Evolutionary conservation across 495 filamentous ascomycete species (phyloP).

Genomic region (Rusavskia elegans): DNA sequence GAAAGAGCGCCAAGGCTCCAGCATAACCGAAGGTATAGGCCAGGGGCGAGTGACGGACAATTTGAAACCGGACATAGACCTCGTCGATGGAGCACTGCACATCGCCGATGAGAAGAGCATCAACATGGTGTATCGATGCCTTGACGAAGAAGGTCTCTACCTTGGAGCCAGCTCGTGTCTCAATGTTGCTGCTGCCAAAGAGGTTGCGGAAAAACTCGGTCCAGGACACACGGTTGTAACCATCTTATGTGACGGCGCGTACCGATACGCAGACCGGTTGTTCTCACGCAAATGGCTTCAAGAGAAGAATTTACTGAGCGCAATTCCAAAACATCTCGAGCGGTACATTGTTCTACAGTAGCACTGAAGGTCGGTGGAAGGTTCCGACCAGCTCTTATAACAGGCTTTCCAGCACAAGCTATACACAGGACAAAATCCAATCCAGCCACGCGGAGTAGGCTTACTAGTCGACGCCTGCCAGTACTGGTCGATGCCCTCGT

Average conservation of each 20-base stretch:
- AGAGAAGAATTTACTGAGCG: constrained; percentile 62
- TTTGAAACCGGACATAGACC: constrained; percentile 63
- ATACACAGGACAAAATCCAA: no score
- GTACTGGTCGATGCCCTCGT: no score
- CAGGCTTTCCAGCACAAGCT: no score
- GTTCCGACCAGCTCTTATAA: no score
- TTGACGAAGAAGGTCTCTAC: constrained; percentile 94
- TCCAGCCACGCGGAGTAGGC: no score
- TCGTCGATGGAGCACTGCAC: constrained; percentile 73
- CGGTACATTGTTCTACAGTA: constrained; percentile 88
- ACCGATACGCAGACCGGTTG: constrained; percentile 84
- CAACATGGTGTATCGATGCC: constrained; percentile 92
- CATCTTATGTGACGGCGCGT: constrained; percentile 85
- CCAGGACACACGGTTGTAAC: constrained; percentile 87
- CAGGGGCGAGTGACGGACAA: constrained; percentile 96
- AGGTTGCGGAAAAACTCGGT: constrained; percentile 81
- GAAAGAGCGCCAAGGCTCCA: constrained; percentile 63
- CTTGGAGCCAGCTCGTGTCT: constrained; percentile 84
- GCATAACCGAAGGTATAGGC: constrained; percentile 95
- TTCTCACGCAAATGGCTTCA: constrained; percentile 83
- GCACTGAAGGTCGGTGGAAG: not conserved
- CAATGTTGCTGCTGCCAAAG: constrained; percentile 90
- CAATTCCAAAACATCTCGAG: constrained; percentile 72
- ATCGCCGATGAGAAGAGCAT: constrained; percentile 88
- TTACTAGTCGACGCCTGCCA: no score